Conservation (phyloP, 768 basidiomycete species). For the Lentinus tigrinus region DNA sequence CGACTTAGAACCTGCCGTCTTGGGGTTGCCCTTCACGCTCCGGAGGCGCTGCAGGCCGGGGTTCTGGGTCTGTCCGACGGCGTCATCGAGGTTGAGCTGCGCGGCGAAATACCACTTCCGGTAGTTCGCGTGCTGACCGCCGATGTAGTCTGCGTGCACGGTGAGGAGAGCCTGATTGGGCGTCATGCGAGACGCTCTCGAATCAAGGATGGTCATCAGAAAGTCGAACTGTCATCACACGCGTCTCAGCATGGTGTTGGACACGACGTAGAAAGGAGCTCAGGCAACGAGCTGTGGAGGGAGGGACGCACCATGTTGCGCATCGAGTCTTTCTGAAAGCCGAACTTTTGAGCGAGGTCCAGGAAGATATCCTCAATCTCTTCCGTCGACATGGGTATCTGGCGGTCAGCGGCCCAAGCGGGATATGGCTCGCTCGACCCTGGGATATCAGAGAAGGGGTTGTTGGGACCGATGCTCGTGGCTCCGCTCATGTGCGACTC, state of each 20-base stretch:
- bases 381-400: constrained; percentile 95
- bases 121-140: constrained; percentile 98
- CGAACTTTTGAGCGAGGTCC: constrained; percentile 97
- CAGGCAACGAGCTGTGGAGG: background rate
- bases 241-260: constrained; percentile 12
- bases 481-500: constrained; percentile 33
- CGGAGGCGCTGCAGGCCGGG: constrained; percentile 88
- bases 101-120: constrained; percentile 99
- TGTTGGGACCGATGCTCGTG: constrained; percentile 18
- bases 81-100: constrained; percentile 98
- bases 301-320: constrained; percentile 75
- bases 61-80: constrained; percentile 93
- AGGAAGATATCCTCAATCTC: constrained; percentile 99
- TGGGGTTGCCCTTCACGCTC: constrained; percentile 68
- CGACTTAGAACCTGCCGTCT: constrained; percentile 65
- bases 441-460: constrained; percentile 29
- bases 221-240: constrained; percentile 79
- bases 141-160: constrained; percentile 98
- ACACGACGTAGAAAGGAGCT: background rate
- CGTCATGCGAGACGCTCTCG: constrained; percentile 96
- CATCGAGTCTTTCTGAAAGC: constrained; percentile 96
- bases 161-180: constrained; percentile 95
- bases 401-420: constrained; percentile 90
- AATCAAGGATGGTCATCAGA: constrained; percentile 96
- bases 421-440: constrained; percentile 72